Evolutionary conservation across 1,139 yeast genomes (phyloP), one percentile per base, ranked within the genome.

Genomic region (Geotrichum siamense): DNA sequence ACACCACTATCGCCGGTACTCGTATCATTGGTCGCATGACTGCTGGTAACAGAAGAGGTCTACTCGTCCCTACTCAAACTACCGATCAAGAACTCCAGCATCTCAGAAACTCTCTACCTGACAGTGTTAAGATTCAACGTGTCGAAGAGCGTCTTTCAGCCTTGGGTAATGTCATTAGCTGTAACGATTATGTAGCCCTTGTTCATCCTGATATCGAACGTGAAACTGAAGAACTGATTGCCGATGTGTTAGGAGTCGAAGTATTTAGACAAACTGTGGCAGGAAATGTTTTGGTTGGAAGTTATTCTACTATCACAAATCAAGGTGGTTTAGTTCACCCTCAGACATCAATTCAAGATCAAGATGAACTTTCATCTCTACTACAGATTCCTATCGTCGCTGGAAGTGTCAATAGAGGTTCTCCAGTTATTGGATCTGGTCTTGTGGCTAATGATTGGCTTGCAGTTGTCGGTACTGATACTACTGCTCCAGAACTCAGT

Each of bases 61-160:
- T 93, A 54, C 75, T 93, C 48, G 98, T 93, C 15, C 99, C 99
- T 50, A 85, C 94, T 23, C 96, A 89, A 67, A 93, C 98, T 42
- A 86, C 97, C n/a, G 99, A 93, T 65, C 98, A 91, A 69, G 99
- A 93, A 68, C 78, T 93, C 57, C 93, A 87, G 81, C 98, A 93
- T 68, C 71, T 93, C 62, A 79, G 99, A 76, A 93, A 93, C 71
- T 82, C 95, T 51, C 75, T 93, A 57, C 99, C 99, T n/a, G 98
- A 93, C 59, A 68, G 81, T 41, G 96, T 93, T 54, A 87, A 84
- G 68, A 86, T 93, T 58, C 98, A 93, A 71, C 79, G 99, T 67
- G 96, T 93, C 37, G 98, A 93, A 69, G 99, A 93, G 70, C 79
- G 98, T 62, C 73, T 93, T 54, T 83, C 95, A 39, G 98, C 99